Evolutionary conservation across 2,329 filamentous ascomycete species (phyloP).

Genomic region (Plectosphaerella cucumerina): DNA sequence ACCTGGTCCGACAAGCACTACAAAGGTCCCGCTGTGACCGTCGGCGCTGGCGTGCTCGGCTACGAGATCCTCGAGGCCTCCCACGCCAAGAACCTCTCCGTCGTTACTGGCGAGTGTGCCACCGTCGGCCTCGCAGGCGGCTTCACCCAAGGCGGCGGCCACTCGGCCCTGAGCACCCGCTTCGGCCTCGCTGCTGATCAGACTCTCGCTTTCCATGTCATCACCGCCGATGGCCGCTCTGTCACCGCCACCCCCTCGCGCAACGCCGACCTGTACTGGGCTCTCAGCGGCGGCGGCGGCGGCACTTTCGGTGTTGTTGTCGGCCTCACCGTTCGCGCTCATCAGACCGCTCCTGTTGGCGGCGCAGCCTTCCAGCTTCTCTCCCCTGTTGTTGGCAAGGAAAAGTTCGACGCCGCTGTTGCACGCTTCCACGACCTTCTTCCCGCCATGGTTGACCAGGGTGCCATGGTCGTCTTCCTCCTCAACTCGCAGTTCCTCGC

Average conservation of each 20-base stretch:
- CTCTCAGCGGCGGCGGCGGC: constrained; percentile 44
- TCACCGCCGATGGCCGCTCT: constrained; percentile 37
- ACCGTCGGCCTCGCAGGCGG: constrained; percentile 34
- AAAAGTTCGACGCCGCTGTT: constrained; percentile 45
- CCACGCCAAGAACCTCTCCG: constrained; percentile 13
- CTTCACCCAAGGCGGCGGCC: constrained; percentile 43
- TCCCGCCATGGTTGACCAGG: constrained; percentile 42
- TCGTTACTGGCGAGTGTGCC: constrained; percentile 9
- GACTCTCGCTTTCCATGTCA: constrained; percentile 37
- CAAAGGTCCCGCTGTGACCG: constrained; percentile 44
- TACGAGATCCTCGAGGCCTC: constrained; percentile 38
- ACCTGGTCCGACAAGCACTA: constrained; percentile 37
- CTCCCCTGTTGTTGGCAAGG: constrained; percentile 14
- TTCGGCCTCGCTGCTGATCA: constrained; percentile 47
- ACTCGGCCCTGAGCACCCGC: constrained; percentile 33
- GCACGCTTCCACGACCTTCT: constrained; percentile 35
- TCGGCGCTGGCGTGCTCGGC: constrained; percentile 50
- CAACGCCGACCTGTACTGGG: constrained; percentile 51
- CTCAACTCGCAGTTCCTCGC: constrained; percentile 41
- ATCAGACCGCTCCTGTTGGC: constrained; percentile 36
- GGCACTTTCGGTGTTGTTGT: constrained; percentile 49
- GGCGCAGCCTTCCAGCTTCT: constrained; percentile 40
- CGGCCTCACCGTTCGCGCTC: constrained; percentile 44
- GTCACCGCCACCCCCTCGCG: constrained; percentile 35
- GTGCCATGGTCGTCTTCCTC: constrained; percentile 43